These are phyloP conservation scores for Williopsis jadinii DNA, from an alignment of 1,139 yeast species.

Conservation along the genomic window DNA sequence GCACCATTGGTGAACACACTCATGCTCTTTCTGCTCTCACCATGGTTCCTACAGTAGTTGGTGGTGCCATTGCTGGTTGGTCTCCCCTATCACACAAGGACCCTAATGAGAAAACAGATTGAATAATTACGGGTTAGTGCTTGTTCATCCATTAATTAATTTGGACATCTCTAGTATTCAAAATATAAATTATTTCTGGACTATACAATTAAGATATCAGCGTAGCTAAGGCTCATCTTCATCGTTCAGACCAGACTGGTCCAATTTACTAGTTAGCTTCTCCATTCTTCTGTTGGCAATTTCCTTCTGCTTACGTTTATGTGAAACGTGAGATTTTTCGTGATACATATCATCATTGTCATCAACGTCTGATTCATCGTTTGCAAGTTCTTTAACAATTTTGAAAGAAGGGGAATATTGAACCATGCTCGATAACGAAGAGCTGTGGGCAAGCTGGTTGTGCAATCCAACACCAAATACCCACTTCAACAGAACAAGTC, in stretches of 20 bases:
- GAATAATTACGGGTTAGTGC: no score
- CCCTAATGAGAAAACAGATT: not conserved
- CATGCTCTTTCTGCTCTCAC: constrained; percentile 37
- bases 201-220: no score
- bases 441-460: constrained; percentile 49
- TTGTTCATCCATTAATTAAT: no score
- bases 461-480: constrained; percentile 65
- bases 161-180: no score
- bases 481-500: constrained; percentile 62
- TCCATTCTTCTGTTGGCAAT: constrained; percentile 17
- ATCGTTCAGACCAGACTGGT: constrained; percentile 13
- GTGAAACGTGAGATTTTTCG: constrained; percentile 6
- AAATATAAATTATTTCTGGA: no score
- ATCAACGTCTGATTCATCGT: constrained; percentile 5
- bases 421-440: constrained; percentile 36
- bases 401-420: constrained; percentile 23
- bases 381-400: not conserved
- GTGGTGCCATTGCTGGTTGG: constrained; percentile 50
- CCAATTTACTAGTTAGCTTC: constrained; percentile 13
- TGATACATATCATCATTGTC: constrained; percentile 8
- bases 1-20: constrained; percentile 8
- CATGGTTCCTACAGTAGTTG: constrained; percentile 46
- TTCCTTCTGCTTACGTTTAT: constrained; percentile 15
- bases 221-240: not conserved
- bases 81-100: constrained; percentile 16